Conservation (phyloP, 176 grass and related monocot species). For the Aegilops tauschii region DNA sequence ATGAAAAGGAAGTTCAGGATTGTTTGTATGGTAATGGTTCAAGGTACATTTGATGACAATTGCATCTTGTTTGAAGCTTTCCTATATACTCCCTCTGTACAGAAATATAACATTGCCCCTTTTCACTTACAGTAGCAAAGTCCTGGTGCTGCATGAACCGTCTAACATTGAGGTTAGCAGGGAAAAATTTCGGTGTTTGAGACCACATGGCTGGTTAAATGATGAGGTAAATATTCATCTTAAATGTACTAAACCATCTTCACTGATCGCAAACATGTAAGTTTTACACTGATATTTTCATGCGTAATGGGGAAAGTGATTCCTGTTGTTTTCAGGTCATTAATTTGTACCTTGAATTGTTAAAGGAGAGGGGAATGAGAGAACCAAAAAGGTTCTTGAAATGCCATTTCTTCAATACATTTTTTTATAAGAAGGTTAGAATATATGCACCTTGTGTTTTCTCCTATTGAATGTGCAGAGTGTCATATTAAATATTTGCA, state of each 20-base stretch:
- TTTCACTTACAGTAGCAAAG: slow-evolving; percentile 38
- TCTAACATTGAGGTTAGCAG: slow-evolving; percentile 85
- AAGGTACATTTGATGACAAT: slow-evolving; percentile 33
- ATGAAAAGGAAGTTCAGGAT: slow-evolving; percentile 38
- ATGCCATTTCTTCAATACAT: slow-evolving; percentile 96
- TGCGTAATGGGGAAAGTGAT: slow-evolving; percentile 21
- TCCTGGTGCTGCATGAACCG: slow-evolving; percentile 54
- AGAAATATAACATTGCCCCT: background rate
- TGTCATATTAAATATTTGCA: background rate
- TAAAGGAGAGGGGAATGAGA: slow-evolving; percentile 78
- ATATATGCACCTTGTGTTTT: slow-evolving; percentile 25
- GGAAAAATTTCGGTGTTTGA: slow-evolving; percentile 72
- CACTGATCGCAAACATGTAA: background rate
- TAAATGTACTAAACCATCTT: slow-evolving; percentile 18
- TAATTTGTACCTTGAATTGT: slow-evolving; percentile 86
- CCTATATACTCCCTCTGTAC: background rate
- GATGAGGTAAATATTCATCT: slow-evolving; percentile 65
- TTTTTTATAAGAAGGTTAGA: slow-evolving; percentile 94
- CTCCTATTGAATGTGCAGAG: background rate
- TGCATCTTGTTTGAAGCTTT: slow-evolving; percentile 8
- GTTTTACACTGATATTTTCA: background rate
- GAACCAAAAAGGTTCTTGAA: slow-evolving; percentile 64
- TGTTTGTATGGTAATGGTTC: slow-evolving; percentile 46
- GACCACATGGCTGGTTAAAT: slow-evolving; percentile 71
- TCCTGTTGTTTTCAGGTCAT: slow-evolving; percentile 61